A percentile compares a stretch with the other conserved stretches of the same genome.
Evolutionary conservation across 495 filamentous ascomycete species (phyloP).

Genomic region (Tetracladium setigerum): DNA sequence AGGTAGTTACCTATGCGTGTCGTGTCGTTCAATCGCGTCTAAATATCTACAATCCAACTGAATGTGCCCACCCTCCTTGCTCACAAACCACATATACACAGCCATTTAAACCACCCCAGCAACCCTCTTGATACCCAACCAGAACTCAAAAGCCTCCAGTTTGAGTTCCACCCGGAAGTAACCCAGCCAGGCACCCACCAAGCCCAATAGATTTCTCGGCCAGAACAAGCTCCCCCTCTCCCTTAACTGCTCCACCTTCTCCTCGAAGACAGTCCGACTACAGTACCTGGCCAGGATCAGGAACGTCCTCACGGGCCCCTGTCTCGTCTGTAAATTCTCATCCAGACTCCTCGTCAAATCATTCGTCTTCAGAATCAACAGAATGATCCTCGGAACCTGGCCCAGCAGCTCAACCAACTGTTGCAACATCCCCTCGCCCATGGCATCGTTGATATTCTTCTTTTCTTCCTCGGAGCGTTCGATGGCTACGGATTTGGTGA

Average conservation of each 20-base stretch:
- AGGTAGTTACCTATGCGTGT: too few relatives aligned
- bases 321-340: slow-evolving; percentile 83
- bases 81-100: too few relatives aligned
- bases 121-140: slow-evolving; percentile 44
- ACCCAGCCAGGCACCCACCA: slow-evolving; percentile 42
- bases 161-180: slow-evolving; percentile 43
- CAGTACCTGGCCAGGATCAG: slow-evolving; percentile 93
- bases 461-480: slow-evolving; percentile 66
- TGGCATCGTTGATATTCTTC: slow-evolving; percentile 67
- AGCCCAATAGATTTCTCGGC: slow-evolving; percentile 39
- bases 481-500: slow-evolving; percentile 54
- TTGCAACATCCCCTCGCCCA: slow-evolving; percentile 81
- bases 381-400: slow-evolving; percentile 82
- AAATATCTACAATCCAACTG: too few relatives aligned
- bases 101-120: slow-evolving; percentile 23
- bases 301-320: slow-evolving; percentile 83
- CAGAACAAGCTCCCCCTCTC: slow-evolving; percentile 35
- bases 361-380: slow-evolving; percentile 97
- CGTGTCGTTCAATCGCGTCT: too few relatives aligned
- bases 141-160: slow-evolving; percentile 50
- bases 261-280: slow-evolving; percentile 77
- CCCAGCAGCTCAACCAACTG: slow-evolving; percentile 84
- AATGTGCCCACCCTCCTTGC: too few relatives aligned
- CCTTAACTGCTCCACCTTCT: slow-evolving; percentile 67
- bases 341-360: slow-evolving; percentile 93